These are phyloP conservation scores for Thraustotheca clavata DNA, from an alignment of 352 stramenopile species.

Conservation along the genomic window DNA sequence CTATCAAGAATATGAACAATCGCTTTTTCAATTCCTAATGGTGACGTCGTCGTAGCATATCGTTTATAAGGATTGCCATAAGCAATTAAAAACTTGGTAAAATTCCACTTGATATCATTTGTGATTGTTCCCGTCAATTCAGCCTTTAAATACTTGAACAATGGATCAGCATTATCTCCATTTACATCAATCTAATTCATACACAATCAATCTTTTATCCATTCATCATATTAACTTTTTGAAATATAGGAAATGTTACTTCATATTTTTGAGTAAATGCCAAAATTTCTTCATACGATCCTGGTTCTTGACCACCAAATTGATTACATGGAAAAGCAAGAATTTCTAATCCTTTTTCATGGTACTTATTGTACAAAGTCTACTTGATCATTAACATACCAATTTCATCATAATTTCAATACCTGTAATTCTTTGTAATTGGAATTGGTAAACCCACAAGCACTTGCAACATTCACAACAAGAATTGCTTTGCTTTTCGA, in stretches of 20 bases:
- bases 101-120: constrained; percentile 85
- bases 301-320: constrained; percentile 88
- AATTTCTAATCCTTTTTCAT: constrained; percentile 69
- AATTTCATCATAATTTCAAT: neutral
- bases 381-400: constrained; percentile 19
- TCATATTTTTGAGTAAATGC: constrained; percentile 69
- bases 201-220: neutral
- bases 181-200: constrained; percentile 88
- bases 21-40: constrained; percentile 50
- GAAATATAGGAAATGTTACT: constrained; percentile 76
- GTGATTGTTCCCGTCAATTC: constrained; percentile 51
- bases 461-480: constrained; percentile 76
- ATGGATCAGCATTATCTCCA: constrained; percentile 61
- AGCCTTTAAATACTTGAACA: constrained; percentile 90
- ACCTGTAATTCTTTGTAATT: constrained; percentile 75
- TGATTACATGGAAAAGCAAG: constrained; percentile 95
- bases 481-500: constrained; percentile 50
- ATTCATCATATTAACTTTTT: constrained; percentile 47
- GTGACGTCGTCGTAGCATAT: constrained; percentile 59
- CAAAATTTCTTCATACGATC: constrained; percentile 55
- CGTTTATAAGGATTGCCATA: constrained; percentile 60
- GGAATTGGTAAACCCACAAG: constrained; percentile 69
- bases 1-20: constrained; percentile 26
- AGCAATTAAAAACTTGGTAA: constrained; percentile 80
- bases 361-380: constrained; percentile 68